A percentile compares a stretch with the other conserved stretches of the same genome.
Evolutionary conservation across 768 basidiomycete genomes (phyloP).

Genomic region (Lentinula boryana): DNA sequence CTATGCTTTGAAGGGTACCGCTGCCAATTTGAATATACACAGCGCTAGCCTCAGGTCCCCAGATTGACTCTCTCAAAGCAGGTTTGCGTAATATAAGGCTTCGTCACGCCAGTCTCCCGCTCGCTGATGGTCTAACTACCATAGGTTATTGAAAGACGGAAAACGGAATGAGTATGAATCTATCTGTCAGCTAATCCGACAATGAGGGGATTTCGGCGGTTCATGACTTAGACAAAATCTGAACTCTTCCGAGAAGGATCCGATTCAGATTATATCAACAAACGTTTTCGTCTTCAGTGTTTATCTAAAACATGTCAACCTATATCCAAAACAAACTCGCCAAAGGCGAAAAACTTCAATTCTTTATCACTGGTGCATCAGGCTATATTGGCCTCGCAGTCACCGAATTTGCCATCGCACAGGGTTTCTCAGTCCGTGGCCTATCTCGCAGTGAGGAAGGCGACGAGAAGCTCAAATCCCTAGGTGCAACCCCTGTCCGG

Average conservation of each 20-base stretch:
- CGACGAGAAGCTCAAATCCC: neutral
- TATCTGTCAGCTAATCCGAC: too few species aligned
- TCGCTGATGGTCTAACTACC: too few species aligned
- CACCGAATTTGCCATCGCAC: neutral
- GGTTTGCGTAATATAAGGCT: too few species aligned
- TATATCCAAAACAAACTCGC: neutral
- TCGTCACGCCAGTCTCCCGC: too few species aligned
- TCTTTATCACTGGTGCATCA: neutral
- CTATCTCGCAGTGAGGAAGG: neutral
- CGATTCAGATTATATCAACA: neutral
- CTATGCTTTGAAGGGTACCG: too few species aligned
- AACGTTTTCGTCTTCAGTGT: neutral
- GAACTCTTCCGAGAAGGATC: neutral
- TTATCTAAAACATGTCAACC: neutral
- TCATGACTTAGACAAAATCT: neutral
- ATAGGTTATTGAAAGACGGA: too few species aligned
- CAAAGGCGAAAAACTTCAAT: neutral
- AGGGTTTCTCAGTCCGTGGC: neutral
- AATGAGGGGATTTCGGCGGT: too few species aligned
- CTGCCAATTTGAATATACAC: too few species aligned
- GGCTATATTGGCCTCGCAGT: neutral
- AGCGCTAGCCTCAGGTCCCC: too few species aligned
- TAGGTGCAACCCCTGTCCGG: neutral
- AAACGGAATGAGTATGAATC: too few species aligned
- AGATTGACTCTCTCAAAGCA: too few species aligned